Percentiles rank a stretch among this genome's conserved stretches.
Evolutionary conservation across 108 stramenopile species (phyloP).

Genomic region (Conticribra weissflogii): DNA sequence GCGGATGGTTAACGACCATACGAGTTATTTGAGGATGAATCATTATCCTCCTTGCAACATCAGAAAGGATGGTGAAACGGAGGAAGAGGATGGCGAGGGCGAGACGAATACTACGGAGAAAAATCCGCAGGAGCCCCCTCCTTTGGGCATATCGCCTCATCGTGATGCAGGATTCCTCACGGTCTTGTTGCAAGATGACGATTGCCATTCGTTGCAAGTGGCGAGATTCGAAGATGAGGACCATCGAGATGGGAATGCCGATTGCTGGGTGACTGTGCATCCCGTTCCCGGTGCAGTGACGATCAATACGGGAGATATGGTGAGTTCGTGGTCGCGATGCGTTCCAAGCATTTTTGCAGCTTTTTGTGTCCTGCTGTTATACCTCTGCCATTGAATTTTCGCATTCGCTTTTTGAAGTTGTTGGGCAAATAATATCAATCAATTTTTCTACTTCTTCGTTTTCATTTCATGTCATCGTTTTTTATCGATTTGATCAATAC

Average conservation of each 20-base stretch:
- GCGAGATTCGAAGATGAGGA: conserved; percentile 49
- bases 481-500: no score
- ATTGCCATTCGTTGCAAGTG: conserved; percentile 84
- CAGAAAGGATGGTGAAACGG: not conserved
- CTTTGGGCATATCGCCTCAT: conserved; percentile 84
- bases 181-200: conserved; percentile 85
- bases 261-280: conserved; percentile 73
- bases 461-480: no score
- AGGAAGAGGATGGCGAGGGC: not conserved
- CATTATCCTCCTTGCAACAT: conserved; percentile 78
- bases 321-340: not conserved
- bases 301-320: conserved; percentile 94
- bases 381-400: no score
- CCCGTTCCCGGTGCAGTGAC: conserved; percentile 86
- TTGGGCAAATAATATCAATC: no score
- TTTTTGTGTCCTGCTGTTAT: no score
- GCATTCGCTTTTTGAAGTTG: no score
- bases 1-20: conserved; percentile 67
- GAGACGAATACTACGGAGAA: no score
- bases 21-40: conserved; percentile 85
- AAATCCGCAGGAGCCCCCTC: conserved; percentile 15
- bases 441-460: no score
- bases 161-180: conserved; percentile 93
- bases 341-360: no score
- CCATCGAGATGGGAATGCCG: conserved; percentile 14